Base-by-base conservation (phyloP, 225 moss, liverwort and hornwort genomes). In the Pleurozium schreberi region DNA sequence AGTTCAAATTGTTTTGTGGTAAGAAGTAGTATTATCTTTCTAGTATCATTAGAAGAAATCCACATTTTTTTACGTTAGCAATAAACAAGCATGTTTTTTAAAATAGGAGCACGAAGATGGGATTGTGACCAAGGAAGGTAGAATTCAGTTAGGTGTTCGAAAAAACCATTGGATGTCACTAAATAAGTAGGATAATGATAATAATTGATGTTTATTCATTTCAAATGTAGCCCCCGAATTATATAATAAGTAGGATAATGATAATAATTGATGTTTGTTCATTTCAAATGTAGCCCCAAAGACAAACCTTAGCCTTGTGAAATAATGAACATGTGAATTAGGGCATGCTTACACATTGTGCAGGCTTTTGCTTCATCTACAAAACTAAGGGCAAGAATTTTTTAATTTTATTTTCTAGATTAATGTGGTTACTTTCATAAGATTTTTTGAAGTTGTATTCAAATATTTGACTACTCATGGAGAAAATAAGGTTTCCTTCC, bases 361-460 rank as follows among this genome's bases (percentile, higher is more conserved):
- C 18, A 4, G 45, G 16, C 43, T 73, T 73, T 18, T 1, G 10
- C 8, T 43, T 27, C 43, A 71, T 42, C 3, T 43, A 70, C 26
- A 42, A 42, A 70, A 70, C 5, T 69, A 26, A 42, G 2, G 15
- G 25, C 26, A 36, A 36, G 30, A 17, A 9, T 33, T 65, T 34
- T 7, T 33, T 64, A 33, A 12, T 68, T n/a, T 11, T 36, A 20
- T 30, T 68, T n/a, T 42, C 25, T 25, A 27, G 9, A 43, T 9
- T 27, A 71, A 42, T 71, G 27, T 27, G 7, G 9, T 25, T 43
- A 71, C 16, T 28, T 73, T 2, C 1, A 28, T 0, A 28, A 28
- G 27, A 0, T 1, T 2, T 17, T 73, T 5, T 10, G 17, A 25
- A 3, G 1, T 45, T 73, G 6, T 45, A 10, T 17, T 28, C 2